Conservation (phyloP, 129 eudicot genomes). For the Glebionis coronaria region DNA sequence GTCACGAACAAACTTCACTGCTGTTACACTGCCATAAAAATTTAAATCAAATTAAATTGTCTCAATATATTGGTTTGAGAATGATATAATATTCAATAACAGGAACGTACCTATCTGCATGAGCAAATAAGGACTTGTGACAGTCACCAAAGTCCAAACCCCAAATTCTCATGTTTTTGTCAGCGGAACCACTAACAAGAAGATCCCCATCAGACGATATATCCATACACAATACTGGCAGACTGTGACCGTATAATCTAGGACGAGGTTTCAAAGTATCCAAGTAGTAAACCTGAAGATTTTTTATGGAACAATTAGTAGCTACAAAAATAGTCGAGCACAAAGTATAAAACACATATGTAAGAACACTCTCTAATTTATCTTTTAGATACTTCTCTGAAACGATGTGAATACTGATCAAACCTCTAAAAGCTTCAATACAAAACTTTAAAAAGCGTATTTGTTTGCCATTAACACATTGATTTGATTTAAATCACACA, state of each 20-base stretch:
- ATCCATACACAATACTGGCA: constrained; percentile 96
- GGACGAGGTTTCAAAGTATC: constrained; percentile 75
- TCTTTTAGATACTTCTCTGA: not conserved
- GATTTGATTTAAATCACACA: not conserved
- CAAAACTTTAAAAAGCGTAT: not conserved
- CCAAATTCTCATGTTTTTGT: constrained; percentile 94
- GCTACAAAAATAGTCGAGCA: not conserved
- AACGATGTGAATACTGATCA: constrained; percentile 5
- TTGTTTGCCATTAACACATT: not conserved
- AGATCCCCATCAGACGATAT: constrained; percentile 93
- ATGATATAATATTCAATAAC: not conserved
- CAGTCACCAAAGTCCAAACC: constrained; percentile 98
- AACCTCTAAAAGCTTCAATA: not conserved
- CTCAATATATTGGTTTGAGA: not conserved
- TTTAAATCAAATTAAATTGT: constrained; percentile 2
- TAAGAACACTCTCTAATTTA: constrained; percentile 6
- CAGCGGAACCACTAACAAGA: constrained; percentile 91
- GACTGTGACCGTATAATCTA: constrained; percentile 84
- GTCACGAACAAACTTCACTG: constrained; percentile 74
- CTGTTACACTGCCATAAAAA: constrained; percentile 69
- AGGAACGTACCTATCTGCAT: constrained; percentile 71
- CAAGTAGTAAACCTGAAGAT: constrained; percentile 77
- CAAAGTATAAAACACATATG: not conserved
- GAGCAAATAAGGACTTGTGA: constrained; percentile 94
- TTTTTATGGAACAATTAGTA: constrained; percentile 5